These are phyloP conservation scores for Arabidopsis arenosa DNA, from an alignment of 345 rosid species.

Conservation along the genomic window DNA sequence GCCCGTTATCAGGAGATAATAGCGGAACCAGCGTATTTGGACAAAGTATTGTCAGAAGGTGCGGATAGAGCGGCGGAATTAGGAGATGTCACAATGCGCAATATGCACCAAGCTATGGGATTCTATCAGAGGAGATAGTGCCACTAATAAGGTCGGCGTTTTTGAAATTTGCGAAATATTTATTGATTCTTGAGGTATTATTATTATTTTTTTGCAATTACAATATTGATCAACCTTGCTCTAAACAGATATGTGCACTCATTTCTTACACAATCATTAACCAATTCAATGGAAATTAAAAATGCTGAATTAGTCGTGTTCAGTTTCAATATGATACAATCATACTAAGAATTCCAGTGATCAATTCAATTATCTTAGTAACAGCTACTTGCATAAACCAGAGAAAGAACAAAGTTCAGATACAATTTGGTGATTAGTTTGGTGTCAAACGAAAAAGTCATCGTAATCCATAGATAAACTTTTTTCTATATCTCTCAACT, in stretches of 20 bases:
- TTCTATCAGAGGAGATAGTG: slow-evolving; percentile 44
- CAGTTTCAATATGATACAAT: background rate
- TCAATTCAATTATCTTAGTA: background rate
- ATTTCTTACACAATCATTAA: too few relatives aligned
- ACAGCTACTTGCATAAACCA: background rate
- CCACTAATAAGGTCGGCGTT: background rate
- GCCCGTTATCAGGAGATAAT: slow-evolving; percentile 69
- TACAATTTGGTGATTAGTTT: background rate
- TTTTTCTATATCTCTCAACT: too few relatives aligned
- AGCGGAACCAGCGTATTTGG: slow-evolving; percentile 68
- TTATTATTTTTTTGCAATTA: background rate
- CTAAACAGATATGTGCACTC: background rate
- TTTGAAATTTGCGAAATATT: background rate
- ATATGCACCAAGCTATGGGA: slow-evolving; percentile 85
- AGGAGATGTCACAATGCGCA: slow-evolving; percentile 64
- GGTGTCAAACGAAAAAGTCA: background rate
- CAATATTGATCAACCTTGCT: too few relatives aligned
- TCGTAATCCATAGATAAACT: background rate
- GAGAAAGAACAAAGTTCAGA: background rate
- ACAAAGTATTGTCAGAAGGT: slow-evolving; percentile 66
- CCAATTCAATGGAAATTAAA: too few relatives aligned
- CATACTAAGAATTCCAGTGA: background rate
- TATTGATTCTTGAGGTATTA: slow-evolving; percentile 15
- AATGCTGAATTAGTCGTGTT: too few relatives aligned
- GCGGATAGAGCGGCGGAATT: slow-evolving; percentile 65